phyloP scores from a whole-genome alignment of 306 rosid species.

The Calophaca sinica region DNA sequence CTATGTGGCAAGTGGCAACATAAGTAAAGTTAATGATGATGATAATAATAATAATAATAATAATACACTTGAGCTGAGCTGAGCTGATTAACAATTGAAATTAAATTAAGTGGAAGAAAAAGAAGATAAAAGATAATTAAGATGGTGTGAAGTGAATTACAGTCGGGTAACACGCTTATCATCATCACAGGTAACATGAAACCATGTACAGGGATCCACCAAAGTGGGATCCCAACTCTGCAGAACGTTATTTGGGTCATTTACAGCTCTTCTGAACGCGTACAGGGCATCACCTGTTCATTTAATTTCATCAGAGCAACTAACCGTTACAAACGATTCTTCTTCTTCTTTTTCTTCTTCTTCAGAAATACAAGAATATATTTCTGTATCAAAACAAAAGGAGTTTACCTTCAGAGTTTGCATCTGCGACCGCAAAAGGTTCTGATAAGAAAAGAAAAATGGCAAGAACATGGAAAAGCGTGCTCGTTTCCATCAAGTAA shows the following conservation, averaged over 20 bases:
- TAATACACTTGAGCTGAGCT: background rate
- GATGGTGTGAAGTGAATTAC: slow-evolving; percentile 46
- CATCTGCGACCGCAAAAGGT: slow-evolving; percentile 47
- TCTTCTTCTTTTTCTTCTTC: background rate
- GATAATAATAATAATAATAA: too few species aligned
- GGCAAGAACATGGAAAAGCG: slow-evolving; percentile 45
- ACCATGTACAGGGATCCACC: slow-evolving; percentile 97
- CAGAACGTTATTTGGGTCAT: slow-evolving; percentile 73
- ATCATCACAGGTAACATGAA: slow-evolving; percentile 81
- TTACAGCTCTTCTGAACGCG: slow-evolving; percentile 74
- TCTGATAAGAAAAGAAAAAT: slow-evolving; percentile 44
- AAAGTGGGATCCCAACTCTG: slow-evolving; percentile 91
- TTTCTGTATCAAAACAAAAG: slow-evolving; percentile 6
- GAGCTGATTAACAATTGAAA: background rate
- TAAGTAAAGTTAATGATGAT: too few species aligned
- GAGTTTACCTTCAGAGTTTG: slow-evolving; percentile 77
- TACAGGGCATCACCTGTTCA: slow-evolving; percentile 83
- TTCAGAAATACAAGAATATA: background rate
- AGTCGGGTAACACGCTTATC: slow-evolving; percentile 71
- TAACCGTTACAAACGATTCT: background rate
- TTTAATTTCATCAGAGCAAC: too few species aligned
- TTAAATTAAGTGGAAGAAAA: background rate
- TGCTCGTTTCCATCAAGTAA: slow-evolving; percentile 53
- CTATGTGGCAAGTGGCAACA: too few species aligned
- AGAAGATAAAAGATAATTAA: background rate